Conservation (phyloP, 1,139 yeast species). For the Taphrina betulina region DNA sequence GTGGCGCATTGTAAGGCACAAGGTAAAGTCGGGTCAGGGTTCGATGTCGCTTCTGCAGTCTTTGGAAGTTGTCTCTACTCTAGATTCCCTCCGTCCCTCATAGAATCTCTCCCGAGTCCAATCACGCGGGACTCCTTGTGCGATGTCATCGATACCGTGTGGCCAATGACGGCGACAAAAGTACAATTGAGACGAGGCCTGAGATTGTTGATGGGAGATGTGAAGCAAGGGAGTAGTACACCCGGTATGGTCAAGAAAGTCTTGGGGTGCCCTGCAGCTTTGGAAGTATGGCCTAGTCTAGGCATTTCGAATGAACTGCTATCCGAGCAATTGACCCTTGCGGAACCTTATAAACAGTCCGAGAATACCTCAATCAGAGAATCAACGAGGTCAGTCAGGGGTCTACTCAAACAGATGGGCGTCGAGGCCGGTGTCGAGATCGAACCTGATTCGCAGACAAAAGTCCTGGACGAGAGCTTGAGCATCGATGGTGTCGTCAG, state of each 20-base stretch:
- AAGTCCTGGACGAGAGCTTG: constrained; percentile 61
- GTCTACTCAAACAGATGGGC: constrained; percentile 50
- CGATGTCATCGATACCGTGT: constrained; percentile 42
- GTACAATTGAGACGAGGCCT: constrained; percentile 68
- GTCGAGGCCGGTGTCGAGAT: constrained; percentile 72
- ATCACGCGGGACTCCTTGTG: constrained; percentile 24
- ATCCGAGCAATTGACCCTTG: constrained; percentile 57
- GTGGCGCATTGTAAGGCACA: constrained; percentile 91
- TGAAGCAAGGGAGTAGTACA: constrained; percentile 87
- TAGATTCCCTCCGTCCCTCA: constrained; percentile 53
- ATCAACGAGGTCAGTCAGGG: constrained; percentile 12
- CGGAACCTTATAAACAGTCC: constrained; percentile 38
- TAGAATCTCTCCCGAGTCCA: constrained; percentile 35
- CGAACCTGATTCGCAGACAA: constrained; percentile 78
- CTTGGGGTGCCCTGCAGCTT: constrained; percentile 60
- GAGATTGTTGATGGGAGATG: constrained; percentile 85
- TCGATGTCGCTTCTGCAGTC: constrained; percentile 93
- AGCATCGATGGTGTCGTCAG: constrained; percentile 72
- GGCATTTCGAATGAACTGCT: constrained; percentile 55
- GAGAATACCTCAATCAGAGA: constrained; percentile 7
- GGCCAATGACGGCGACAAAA: constrained; percentile 58
- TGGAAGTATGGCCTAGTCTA: constrained; percentile 50
- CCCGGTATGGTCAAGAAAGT: constrained; percentile 83
- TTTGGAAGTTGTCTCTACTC: constrained; percentile 83
- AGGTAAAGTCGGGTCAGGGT: constrained; percentile 92